Conservation (phyloP, 179 eudicot species). For the Beta macrorhiza region DNA sequence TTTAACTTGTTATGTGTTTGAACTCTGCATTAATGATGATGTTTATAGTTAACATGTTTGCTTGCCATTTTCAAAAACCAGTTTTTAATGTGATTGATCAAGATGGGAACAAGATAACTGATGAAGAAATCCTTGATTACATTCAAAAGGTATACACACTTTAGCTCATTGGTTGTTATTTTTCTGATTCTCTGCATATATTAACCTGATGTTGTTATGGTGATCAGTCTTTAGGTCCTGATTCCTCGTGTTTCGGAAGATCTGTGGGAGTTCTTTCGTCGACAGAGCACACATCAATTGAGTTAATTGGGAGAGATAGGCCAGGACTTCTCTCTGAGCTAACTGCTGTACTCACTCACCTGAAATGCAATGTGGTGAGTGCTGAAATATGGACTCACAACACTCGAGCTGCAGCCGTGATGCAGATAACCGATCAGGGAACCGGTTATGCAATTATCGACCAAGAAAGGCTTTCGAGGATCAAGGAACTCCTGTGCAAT, state of each 20-base stretch:
- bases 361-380: conserved; percentile 79
- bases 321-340: conserved; percentile 86
- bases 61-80: conserved; percentile 24
- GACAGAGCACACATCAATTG: conserved; percentile 63
- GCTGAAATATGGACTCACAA: conserved; percentile 98
- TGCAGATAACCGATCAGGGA: conserved; percentile 79
- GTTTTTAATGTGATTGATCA: conserved; percentile 91
- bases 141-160: conserved; percentile 57
- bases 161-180: background rate
- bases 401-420: conserved; percentile 81
- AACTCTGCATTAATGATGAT: background rate
- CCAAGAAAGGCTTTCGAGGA: conserved; percentile 50
- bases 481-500: conserved; percentile 68
- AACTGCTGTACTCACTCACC: conserved; percentile 74
- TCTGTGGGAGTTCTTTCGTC: conserved; percentile 66
- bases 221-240: conserved; percentile 77
- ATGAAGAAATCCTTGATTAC: conserved; percentile 72
- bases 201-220: conserved; percentile 20
- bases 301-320: conserved; percentile 72
- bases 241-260: conserved; percentile 58
- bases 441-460: conserved; percentile 58
- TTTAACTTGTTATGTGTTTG: background rate
- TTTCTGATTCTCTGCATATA: background rate
- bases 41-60: background rate
- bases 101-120: conserved; percentile 78